Conservation (phyloP, 495 filamentous ascomycete species). For the Neurospora sp. region DNA sequence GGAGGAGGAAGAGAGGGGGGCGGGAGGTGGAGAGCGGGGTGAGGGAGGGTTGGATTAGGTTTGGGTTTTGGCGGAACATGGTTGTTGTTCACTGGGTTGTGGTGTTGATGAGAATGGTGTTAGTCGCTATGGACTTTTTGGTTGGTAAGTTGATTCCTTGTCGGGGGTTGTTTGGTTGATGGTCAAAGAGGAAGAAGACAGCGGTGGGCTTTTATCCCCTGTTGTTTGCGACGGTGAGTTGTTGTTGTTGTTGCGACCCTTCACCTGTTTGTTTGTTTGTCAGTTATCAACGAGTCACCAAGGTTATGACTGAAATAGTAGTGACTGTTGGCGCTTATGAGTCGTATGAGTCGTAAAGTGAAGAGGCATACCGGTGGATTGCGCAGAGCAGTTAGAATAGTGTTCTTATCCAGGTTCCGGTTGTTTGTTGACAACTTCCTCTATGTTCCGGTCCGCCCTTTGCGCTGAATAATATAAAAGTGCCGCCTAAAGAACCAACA, state of each 20-base stretch:
- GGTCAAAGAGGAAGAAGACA: not conserved
- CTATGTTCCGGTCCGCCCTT: not conserved
- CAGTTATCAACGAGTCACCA: not conserved
- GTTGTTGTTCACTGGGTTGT: not conserved
- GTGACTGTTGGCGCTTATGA: not conserved
- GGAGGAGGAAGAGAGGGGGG: slow-evolving; percentile 28
- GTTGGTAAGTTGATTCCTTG: no score
- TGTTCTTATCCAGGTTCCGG: not conserved
- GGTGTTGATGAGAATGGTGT: no score
- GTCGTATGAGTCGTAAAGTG: not conserved
- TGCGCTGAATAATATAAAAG: not conserved
- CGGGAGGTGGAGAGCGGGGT: not conserved
- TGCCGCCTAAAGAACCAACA: not conserved
- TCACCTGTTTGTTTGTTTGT: not conserved
- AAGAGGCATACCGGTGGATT: not conserved
- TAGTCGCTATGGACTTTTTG: no score
- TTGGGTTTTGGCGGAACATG: slow-evolving; percentile 19
- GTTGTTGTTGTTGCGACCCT: not conserved
- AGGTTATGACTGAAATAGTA: not conserved
- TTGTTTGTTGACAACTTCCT: not conserved
- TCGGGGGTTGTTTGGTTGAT: not conserved
- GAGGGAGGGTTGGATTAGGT: slow-evolving; percentile 14
- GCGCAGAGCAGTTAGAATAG: not conserved
- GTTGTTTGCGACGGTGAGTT: not conserved
- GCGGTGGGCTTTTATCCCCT: not conserved